phyloP scores from a whole-genome alignment of 2,329 filamentous ascomycete genomes.

The Colletotrichum nymphaeae region DNA sequence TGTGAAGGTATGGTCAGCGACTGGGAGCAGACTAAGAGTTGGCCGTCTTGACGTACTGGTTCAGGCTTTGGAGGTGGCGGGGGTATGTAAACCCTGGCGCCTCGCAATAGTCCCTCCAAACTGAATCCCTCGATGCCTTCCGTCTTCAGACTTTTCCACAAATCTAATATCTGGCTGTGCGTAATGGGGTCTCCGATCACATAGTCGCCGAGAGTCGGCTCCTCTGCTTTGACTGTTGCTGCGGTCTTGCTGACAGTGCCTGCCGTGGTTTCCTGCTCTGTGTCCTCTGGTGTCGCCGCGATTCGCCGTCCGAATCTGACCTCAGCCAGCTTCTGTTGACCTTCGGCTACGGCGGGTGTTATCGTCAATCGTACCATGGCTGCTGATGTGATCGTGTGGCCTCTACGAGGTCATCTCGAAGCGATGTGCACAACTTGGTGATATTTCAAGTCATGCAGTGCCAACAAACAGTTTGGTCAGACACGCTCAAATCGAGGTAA shows the following conservation, averaged over 20 bases:
- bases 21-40: not conserved
- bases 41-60: conserved; percentile 65
- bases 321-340: conserved; percentile 55
- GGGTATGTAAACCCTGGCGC: conserved; percentile 79
- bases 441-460: not conserved
- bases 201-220: conserved; percentile 63
- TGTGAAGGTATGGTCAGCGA: conserved; percentile 48
- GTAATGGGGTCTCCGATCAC: conserved; percentile 75
- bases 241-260: not conserved
- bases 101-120: conserved; percentile 78
- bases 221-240: conserved; percentile 36
- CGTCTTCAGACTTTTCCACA: conserved; percentile 65
- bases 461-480: not conserved
- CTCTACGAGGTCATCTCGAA: not conserved
- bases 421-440: no score
- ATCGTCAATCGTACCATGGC: conserved; percentile 83
- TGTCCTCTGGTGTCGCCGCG: conserved; percentile 9
- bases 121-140: conserved; percentile 51
- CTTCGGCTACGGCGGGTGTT: conserved; percentile 75
- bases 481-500: not conserved
- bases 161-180: conserved; percentile 74
- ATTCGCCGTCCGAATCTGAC: conserved; percentile 23
- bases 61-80: conserved; percentile 84
- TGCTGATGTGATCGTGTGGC: conserved; percentile 6
- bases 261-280: not conserved